Base-by-base conservation (phyloP, 2,329 filamentous ascomycete genomes). In the Fusarium coicis region DNA sequence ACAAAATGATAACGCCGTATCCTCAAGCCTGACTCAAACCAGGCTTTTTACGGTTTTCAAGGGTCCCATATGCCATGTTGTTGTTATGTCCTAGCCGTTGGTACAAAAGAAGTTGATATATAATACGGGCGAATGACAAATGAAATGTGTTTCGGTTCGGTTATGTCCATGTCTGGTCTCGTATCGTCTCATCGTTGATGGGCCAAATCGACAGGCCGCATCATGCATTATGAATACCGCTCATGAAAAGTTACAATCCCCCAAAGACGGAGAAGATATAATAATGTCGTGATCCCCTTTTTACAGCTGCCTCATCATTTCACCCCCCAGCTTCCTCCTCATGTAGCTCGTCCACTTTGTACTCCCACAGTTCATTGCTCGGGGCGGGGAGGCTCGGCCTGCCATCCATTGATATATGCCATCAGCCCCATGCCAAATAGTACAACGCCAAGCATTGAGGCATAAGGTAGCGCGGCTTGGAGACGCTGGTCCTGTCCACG, bases 401-500 rank as follows among this genome's bases (percentile, higher is more conserved):
- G 92, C 93, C 93, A 96, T 57, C 92, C 92, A 78, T 96, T 96
- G 75, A 96, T 87, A 82, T 95, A 95, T 46, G 93, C 93, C 93
- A 96, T 96, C 73, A 96, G 81, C 19, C 93, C 93, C 84, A 96
- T 92, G 37, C 93, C 93, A 68, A 96, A 84, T 63, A 96, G 82
- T 32, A 96, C 93, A 37, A 96, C 93, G 16, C 93, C 92, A 50
- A 96, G 83, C 89, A 96, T 94, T 4, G 93, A 95, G 44, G 92
- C 92, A 78, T 95, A 96, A 21, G 93, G 93, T 66, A 93, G 85
- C 63, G 88, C 87, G 50, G 91, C 80, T 44, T 82, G 76, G 63
- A 88, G 78, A 56, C 80, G 84, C 73, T 82, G 83, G 52, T 87
- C 85, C 64, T 80, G 85, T 69, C 80, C 78, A 68, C 83, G 79